Evolutionary conservation across 768 basidiomycete species (phyloP).

Genomic region (Coprinopsis strossmayeri): DNA sequence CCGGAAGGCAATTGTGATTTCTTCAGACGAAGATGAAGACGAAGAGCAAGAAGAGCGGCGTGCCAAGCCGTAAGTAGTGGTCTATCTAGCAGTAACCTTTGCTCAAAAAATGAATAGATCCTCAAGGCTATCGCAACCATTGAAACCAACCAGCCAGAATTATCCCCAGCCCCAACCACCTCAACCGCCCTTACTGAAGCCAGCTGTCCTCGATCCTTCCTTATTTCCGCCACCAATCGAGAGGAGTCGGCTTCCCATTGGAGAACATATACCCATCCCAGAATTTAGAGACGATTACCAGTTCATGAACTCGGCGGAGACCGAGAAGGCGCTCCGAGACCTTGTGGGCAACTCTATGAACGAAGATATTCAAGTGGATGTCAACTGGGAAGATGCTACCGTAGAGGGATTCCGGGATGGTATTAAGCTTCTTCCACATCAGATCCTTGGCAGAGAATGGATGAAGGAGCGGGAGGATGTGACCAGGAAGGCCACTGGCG

Average conservation of each 20-base stretch:
- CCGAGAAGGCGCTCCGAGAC: constrained; percentile 74
- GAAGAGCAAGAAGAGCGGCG: constrained; percentile 10
- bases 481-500: constrained; percentile 68
- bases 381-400: constrained; percentile 59
- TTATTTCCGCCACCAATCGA: not conserved
- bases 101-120: not conserved
- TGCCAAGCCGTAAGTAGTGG: constrained; percentile 6
- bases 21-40: constrained; percentile 23
- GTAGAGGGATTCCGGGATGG: constrained; percentile 75
- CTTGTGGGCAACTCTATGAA: constrained; percentile 64
- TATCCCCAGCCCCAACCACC: not conserved
- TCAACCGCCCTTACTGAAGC: not conserved
- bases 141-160: constrained; percentile 2
- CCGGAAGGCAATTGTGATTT: constrained; percentile 24
- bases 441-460: constrained; percentile 81
- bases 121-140: not conserved
- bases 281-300: constrained; percentile 22
- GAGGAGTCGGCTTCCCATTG: not conserved
- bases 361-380: constrained; percentile 47
- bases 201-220: not conserved
- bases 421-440: constrained; percentile 76
- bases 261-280: constrained; percentile 25
- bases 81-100: not conserved
- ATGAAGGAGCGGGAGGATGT: constrained; percentile 74
- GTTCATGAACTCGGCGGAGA: constrained; percentile 43